Percentiles rank a stretch among this genome's conserved stretches.
These are phyloP conservation scores for Dalbergia cultrata DNA, from an alignment of 306 rosid species.

Conservation along the genomic window DNA sequence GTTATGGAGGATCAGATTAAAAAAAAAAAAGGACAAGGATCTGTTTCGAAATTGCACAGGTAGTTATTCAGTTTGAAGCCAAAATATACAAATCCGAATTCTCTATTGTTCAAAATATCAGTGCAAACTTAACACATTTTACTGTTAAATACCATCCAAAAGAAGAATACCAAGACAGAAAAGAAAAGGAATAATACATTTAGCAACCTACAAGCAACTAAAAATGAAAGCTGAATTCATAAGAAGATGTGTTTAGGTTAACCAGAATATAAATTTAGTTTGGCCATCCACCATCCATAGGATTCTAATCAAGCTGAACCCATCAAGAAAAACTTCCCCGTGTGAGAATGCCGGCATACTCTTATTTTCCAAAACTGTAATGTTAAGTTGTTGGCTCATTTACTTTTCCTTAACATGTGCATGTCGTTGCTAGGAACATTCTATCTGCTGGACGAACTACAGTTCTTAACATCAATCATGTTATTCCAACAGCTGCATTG, in stretches of 20 bases:
- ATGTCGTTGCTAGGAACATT: background rate
- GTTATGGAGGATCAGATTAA: background rate
- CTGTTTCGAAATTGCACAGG: conserved; percentile 2
- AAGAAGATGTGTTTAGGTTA: background rate
- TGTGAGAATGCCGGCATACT: background rate
- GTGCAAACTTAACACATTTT: background rate
- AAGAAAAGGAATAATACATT: background rate
- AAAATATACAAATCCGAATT: background rate
- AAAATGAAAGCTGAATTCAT: conserved; percentile 1
- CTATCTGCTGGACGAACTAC: background rate
- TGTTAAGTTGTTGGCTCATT: no score
- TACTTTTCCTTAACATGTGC: background rate
- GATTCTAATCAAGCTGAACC: background rate
- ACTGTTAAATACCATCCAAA: background rate
- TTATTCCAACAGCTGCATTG: background rate
- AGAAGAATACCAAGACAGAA: background rate
- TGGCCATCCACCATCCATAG: background rate
- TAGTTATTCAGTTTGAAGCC: background rate
- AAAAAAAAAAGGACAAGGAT: background rate
- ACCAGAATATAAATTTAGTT: background rate
- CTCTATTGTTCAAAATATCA: conserved; percentile 13
- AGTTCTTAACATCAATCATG: background rate
- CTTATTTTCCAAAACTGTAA: background rate
- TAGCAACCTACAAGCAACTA: background rate
- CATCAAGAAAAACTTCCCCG: no score